Conservation (phyloP, 768 basidiomycete genomes). For the Solioccasus polychromus region DNA sequence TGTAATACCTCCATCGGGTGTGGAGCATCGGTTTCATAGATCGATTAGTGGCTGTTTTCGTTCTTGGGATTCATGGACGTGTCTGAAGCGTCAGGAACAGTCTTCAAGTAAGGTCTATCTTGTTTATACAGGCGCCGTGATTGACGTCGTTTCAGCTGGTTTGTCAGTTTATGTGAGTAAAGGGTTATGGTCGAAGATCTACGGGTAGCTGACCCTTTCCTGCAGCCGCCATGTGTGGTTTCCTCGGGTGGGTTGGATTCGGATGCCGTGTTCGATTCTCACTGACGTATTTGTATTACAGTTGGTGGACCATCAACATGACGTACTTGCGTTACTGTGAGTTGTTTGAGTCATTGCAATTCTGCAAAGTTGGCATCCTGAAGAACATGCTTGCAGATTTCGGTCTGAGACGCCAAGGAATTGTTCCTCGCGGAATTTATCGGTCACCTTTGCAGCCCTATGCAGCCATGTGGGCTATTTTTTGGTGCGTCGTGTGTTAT, state of each 20-base stretch:
- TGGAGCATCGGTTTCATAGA: constrained; percentile 7
- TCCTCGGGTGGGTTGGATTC: too few relatives aligned
- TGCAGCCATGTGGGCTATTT: constrained; percentile 65
- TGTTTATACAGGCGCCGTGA: constrained; percentile 15
- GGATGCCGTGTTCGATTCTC: too few relatives aligned
- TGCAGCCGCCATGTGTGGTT: constrained; percentile 56
- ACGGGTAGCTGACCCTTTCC: neutral
- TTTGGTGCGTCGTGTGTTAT: constrained; percentile 50
- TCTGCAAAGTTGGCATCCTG: constrained; percentile 40
- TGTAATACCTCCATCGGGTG: constrained; percentile 9
- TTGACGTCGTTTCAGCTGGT: constrained; percentile 47
- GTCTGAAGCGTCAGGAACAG: constrained; percentile 46
- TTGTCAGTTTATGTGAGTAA: constrained; percentile 56
- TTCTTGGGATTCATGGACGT: constrained; percentile 66
- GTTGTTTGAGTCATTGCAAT: constrained; percentile 21
- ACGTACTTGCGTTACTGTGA: constrained; percentile 72
- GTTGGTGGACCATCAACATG: constrained; percentile 66
- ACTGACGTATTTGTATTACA: constrained; percentile 48
- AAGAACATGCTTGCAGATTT: constrained; percentile 4
- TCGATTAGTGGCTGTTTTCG: constrained; percentile 36
- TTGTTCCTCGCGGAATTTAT: constrained; percentile 63
- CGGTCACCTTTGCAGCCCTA: constrained; percentile 61
- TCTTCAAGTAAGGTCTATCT: constrained; percentile 21
- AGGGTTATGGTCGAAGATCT: neutral
- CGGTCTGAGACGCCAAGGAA: constrained; percentile 36